Base-by-base conservation (phyloP, 805 yeast species). In the Trichomonascus vanleenenianus region DNA sequence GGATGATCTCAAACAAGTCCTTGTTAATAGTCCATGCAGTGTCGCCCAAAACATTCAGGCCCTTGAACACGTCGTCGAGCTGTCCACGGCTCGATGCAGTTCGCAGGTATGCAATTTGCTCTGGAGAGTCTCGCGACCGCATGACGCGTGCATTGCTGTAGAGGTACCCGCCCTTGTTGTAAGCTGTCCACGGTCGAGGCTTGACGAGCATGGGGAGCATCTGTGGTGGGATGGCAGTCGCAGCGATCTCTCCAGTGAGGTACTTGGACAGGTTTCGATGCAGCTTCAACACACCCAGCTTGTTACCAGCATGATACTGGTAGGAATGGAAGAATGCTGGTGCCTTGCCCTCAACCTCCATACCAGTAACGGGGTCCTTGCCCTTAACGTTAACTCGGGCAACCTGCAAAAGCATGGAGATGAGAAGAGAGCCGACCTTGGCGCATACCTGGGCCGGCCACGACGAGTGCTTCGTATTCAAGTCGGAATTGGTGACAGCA, bases 11-110 rank as follows among this genome's bases (percentile, higher is more conserved):
- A 51, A 86, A 80, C 4, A 93, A 69, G 19, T 68, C 70, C 43
- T 78, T 75, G 61, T 93, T 93, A 30, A 93, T 81, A 1, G 97
- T 84, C 98, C 98, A 93, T 0, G 96, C 74, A 2, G 97, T 85
- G 34, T 72, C 67, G 6, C 97, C 97, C 45, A 91, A 66, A 11
- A 84, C 91, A 59, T 87, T 88, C 49, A 89, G 70, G 3, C 97
- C 97, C 42, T 77, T 74, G 57, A 81, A 84, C 12, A 93, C 83
- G 11, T 71, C 65, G 35, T 77, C 78, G 49, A 93, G 66, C 41
- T 76, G 77, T 8, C 80, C 77, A 22, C 81, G 72, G 25, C 78
- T 80, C 8, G 87, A 77, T 2, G 96, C 96, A 0, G 94, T 93
- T 56, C 79, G 82, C 42, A 91, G 71, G 59, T 93, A 93, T 0